phyloP scores from a whole-genome alignment of 2,329 filamentous ascomycete genomes.

The Colletotrichum endophyticum region DNA sequence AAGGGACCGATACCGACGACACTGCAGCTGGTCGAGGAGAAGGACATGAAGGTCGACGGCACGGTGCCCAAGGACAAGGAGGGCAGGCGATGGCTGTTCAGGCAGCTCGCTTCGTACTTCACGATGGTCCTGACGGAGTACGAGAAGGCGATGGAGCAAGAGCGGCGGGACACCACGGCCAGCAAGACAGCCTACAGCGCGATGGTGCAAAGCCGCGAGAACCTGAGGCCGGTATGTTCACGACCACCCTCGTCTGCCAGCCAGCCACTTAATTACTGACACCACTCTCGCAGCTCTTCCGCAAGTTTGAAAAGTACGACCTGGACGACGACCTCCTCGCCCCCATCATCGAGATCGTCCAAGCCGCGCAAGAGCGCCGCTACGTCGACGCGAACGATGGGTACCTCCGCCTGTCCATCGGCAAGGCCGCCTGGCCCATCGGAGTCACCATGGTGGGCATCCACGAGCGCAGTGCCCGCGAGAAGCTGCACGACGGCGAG shows the following conservation, averaged over 20 bases:
- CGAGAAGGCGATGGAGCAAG: constrained; percentile 76
- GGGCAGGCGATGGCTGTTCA: constrained; percentile 74
- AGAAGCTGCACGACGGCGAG: constrained; percentile 89
- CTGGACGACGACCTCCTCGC: constrained; percentile 80
- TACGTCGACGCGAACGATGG: constrained; percentile 98
- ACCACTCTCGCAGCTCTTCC: constrained; percentile 67
- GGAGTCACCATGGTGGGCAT: constrained; percentile 99
- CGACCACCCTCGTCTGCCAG: neutral
- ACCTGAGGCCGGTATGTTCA: constrained; percentile 73
- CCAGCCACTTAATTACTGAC: neutral
- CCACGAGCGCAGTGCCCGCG: constrained; percentile 92
- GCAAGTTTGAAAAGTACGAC: constrained; percentile 82
- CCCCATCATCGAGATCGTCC: constrained; percentile 89
- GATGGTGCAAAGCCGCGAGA: constrained; percentile 86
- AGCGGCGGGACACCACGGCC: constrained; percentile 68
- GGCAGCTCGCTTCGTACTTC: constrained; percentile 94
- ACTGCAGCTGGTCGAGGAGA: constrained; percentile 78
- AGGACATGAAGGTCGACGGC: constrained; percentile 83
- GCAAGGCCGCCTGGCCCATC: constrained; percentile 97
- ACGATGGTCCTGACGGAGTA: constrained; percentile 94
- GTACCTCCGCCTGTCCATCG: constrained; percentile 90
- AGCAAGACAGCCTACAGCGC: constrained; percentile 83
- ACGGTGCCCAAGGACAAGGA: constrained; percentile 67
- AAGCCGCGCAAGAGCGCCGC: constrained; percentile 84
- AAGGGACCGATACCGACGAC: constrained; percentile 88